phyloP scores from a whole-genome alignment of 2,329 filamentous ascomycete genomes.

The Penicillium sp. region DNA sequence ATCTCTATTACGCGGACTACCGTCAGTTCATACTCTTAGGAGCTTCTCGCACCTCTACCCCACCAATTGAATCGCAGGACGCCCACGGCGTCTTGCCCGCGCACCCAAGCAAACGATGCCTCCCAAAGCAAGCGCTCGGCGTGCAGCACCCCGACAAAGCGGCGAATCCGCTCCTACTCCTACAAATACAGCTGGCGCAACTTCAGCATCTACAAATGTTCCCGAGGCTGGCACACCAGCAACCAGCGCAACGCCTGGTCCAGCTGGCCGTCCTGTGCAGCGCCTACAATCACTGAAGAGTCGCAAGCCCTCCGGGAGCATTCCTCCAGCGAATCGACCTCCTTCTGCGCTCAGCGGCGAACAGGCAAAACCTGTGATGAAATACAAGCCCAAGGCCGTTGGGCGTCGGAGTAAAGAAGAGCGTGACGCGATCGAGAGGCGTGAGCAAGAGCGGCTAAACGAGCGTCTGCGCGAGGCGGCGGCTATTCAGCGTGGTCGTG shows the following conservation, averaged over 20 bases:
- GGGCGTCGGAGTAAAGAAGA: constrained; percentile 51
- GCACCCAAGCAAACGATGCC: constrained; percentile 33
- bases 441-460: constrained; percentile 47
- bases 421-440: constrained; percentile 47
- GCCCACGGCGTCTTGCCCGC: constrained; percentile 23
- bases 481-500: constrained; percentile 43
- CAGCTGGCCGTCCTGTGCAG: constrained; percentile 41
- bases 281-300: constrained; percentile 50
- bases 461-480: constrained; percentile 46
- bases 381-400: constrained; percentile 49
- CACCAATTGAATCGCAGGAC: constrained; percentile 14
- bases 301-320: constrained; percentile 42
- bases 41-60: constrained; percentile 5
- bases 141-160: constrained; percentile 27
- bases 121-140: constrained; percentile 38
- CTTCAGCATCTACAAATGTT: constrained; percentile 20
- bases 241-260: constrained; percentile 22
- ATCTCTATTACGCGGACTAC: neutral
- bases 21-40: constrained; percentile 6
- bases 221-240: constrained; percentile 14
- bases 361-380: constrained; percentile 44
- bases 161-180: constrained; percentile 20
- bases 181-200: constrained; percentile 21
- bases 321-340: constrained; percentile 35
- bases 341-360: constrained; percentile 31